These are phyloP conservation scores for Stachybotrys chartarum DNA, from an alignment of 2,329 filamentous ascomycete genomes.

Conservation along the genomic window DNA sequence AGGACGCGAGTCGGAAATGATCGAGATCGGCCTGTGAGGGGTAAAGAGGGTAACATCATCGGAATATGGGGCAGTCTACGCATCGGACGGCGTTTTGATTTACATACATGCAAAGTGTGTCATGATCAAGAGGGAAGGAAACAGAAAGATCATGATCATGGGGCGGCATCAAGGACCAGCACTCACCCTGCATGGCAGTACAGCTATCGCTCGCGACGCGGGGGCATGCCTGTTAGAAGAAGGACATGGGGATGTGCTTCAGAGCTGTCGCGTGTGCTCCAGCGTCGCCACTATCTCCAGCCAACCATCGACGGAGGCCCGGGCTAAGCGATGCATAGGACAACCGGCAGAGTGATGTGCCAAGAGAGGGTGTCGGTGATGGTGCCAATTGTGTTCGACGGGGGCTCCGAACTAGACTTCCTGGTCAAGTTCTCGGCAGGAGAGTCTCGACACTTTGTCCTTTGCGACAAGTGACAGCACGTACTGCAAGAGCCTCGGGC, in stretches of 20 bases:
- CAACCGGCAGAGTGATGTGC: no score
- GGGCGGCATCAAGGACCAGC: no score
- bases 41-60: neutral
- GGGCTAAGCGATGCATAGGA: no score
- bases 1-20: neutral
- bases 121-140: neutral
- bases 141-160: neutral
- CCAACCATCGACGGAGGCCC: neutral
- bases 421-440: no score
- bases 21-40: neutral
- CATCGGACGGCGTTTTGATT: neutral
- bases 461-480: no score
- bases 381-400: no score
- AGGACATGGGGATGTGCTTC: neutral
- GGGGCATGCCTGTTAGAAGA: neutral
- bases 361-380: no score
- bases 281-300: neutral
- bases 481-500: no score
- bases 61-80: neutral
- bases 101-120: neutral
- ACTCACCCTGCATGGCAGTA: no score
- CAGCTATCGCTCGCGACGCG: no score
- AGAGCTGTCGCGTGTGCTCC: neutral
- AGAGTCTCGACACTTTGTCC: no score
- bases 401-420: no score